Evolutionary conservation across 805 yeast genomes (phyloP).

Genomic region (Blastobotrys terrestris): DNA sequence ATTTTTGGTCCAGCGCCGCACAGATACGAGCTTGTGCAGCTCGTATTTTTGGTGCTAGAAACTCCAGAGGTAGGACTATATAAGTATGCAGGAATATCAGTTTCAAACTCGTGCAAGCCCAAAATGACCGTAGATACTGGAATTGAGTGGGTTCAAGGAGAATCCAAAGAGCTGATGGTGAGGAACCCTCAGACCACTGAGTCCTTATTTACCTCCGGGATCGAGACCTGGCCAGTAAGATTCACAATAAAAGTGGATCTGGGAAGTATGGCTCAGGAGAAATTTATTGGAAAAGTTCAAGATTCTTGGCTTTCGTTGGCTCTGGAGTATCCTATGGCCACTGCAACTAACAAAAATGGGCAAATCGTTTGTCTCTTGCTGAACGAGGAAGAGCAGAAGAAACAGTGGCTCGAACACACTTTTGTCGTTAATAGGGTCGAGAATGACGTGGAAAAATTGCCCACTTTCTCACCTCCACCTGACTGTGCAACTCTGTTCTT

Average conservation of each 20-base stretch:
- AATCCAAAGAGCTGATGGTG: background rate
- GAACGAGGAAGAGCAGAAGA: background rate
- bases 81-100: background rate
- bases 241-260: background rate
- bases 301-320: background rate
- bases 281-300: background rate
- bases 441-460: background rate
- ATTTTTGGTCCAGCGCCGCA: background rate
- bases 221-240: constrained; percentile 6
- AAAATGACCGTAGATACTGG: background rate
- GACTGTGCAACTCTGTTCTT: background rate
- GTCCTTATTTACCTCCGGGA: background rate
- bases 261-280: background rate
- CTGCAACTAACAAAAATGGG: background rate
- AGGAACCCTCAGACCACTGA: background rate
- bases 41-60: background rate
- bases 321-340: background rate
- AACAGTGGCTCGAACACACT: background rate
- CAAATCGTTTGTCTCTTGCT: background rate
- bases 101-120: background rate
- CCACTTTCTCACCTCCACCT: background rate
- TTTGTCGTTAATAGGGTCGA: background rate
- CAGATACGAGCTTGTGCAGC: background rate
- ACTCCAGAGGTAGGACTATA: too few species aligned
- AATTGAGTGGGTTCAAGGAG: background rate